Evolutionary conservation across 78 protist species (phyloP).

Genomic region (Dictyostelium capitatum): DNA sequence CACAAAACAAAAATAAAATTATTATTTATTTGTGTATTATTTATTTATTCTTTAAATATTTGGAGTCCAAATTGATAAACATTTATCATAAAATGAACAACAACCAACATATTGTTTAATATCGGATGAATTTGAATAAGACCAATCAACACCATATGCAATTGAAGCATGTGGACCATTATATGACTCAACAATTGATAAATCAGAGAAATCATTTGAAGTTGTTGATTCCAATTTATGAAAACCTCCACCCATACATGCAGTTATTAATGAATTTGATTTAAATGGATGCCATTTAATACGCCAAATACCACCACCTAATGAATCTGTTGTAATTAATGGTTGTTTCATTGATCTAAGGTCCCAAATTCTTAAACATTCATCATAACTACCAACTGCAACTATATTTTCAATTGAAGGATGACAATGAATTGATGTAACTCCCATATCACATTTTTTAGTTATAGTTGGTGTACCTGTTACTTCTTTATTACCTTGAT

Average conservation of each 20-base stretch:
- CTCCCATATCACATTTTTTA: slow-evolving; percentile 78
- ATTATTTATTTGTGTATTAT: no score
- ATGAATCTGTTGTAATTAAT: not conserved
- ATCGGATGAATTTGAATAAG: not conserved
- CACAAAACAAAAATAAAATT: no score
- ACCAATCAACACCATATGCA: slow-evolving; percentile 91
- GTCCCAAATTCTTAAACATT: slow-evolving; percentile 81
- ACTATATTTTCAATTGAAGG: slow-evolving; percentile 70
- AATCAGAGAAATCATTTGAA: not conserved
- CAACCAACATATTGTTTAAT: slow-evolving; percentile 57
- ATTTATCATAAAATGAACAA: slow-evolving; percentile 85
- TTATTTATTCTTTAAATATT: no score
- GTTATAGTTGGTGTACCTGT: not conserved
- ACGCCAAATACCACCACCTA: slow-evolving; percentile 91
- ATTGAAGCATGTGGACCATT: slow-evolving; percentile 51
- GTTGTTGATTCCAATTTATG: not conserved
- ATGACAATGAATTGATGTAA: slow-evolving; percentile 74
- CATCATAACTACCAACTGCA: slow-evolving; percentile 87
- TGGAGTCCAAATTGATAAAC: slow-evolving; percentile 60
- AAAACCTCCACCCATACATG: slow-evolving; percentile 89
- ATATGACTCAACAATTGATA: not conserved
- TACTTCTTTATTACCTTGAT: not conserved
- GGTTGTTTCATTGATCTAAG: slow-evolving; percentile 41
- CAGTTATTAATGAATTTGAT: slow-evolving; percentile 44
- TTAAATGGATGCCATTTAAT: slow-evolving; percentile 79